Evolutionary conservation across 2,329 filamentous ascomycete species (phyloP).

Genomic region (Xylaria polymorpha): DNA sequence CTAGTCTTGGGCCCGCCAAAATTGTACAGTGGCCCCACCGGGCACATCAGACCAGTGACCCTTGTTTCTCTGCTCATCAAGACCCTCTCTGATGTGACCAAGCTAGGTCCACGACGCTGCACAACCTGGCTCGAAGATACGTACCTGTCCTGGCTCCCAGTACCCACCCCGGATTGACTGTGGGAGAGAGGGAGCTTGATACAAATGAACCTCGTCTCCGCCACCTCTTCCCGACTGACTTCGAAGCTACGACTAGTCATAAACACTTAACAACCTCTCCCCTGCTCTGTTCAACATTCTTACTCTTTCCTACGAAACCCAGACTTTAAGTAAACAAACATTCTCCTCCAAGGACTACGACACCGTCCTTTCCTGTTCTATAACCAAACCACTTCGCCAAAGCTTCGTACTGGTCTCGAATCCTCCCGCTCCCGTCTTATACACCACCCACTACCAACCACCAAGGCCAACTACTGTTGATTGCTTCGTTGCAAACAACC

Average conservation of each 20-base stretch:
- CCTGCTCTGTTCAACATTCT: constrained; percentile 20
- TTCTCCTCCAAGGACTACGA: constrained; percentile 40
- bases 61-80: constrained; percentile 44
- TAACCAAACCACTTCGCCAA: constrained; percentile 25
- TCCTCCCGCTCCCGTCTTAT: constrained; percentile 36
- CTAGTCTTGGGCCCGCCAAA: constrained; percentile 34
- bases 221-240: constrained; percentile 40
- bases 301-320: constrained; percentile 12
- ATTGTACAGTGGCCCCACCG: constrained; percentile 38
- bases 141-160: constrained; percentile 17
- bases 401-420: constrained; percentile 26
- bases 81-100: constrained; percentile 48
- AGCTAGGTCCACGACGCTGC: constrained; percentile 5
- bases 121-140: constrained; percentile 41
- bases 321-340: constrained; percentile 30
- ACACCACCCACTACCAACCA: constrained; percentile 29
- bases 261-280: constrained; percentile 38
- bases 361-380: constrained; percentile 29
- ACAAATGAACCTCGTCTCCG: constrained; percentile 51
- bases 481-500: constrained; percentile 14
- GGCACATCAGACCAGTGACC: constrained; percentile 41
- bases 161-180: constrained; percentile 40
- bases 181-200: constrained; percentile 46
- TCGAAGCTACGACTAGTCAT: constrained; percentile 32
- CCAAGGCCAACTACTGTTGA: background rate